Base-by-base conservation (phyloP, 805 yeast genomes). In the Cyberlindnera mrakii region DNA sequence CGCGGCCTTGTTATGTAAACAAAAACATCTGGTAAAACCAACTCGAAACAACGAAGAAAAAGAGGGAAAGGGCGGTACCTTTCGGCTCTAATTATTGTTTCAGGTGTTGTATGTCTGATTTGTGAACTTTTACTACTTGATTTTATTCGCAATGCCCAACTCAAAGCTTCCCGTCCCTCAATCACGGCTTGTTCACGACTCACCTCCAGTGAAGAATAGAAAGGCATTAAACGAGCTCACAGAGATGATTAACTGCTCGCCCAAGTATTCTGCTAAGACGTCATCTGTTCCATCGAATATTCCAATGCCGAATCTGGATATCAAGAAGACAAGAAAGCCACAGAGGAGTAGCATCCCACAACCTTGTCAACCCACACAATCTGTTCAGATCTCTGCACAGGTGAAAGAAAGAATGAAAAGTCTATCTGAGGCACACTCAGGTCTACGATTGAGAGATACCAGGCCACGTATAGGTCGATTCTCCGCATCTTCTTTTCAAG, bases 151-250 rank as follows among this genome's bases (percentile, higher is more conserved):
- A 5, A 30, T 16, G 27, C 18, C 29, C 14, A 31, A 18, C 4
- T 51, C 57, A 3, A 51, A 43, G 18, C 40, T 48, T 3, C 57
- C 54, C 3, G 35, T 44, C 3, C 37, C 43, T 9, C 39, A 23
- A 19, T 29, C 44, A 3, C 42, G 55, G 19, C 23, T 19, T 7
- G 7, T 27, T 2, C 44, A 48, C 18, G 46, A 39, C 0, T 47
- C 55, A 1, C 60, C 60, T 3, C 60, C 58, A 3, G 33, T 47
- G 14, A 56, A 56, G 45, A 44, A 37, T 35, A 44, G 60, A 35
- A 54, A 55, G 30, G 57, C 52, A 0, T 41, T 56, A 3, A 30
- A 35, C 13, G 55, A 52, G 16, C 41, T 46, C 11, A 51, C 53
- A 3, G 50, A 47, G 20, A 45, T 45, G 20, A 27, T 48, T 25